phyloP scores from a whole-genome alignment of 768 basidiomycete species.

The Lentinula aciculospora region DNA sequence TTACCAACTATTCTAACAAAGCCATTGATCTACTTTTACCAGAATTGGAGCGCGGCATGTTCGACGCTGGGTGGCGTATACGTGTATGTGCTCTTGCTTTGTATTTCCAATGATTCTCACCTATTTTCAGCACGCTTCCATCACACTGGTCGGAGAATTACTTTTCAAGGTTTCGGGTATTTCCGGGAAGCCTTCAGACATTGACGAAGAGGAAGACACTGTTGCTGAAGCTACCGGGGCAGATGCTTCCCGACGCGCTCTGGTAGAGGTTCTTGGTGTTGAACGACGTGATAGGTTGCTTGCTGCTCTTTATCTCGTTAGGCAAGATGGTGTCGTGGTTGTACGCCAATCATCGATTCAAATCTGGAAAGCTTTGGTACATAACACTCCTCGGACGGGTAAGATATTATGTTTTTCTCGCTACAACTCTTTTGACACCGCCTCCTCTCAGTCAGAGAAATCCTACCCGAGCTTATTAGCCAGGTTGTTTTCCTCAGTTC shows the following conservation, averaged over 20 bases:
- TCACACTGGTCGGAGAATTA: slow-evolving; percentile 92
- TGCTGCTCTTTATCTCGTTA: slow-evolving; percentile 85
- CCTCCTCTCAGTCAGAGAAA: slow-evolving; percentile 65
- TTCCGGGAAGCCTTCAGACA: slow-evolving; percentile 76
- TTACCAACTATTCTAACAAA: slow-evolving; percentile 86
- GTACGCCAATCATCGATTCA: slow-evolving; percentile 90
- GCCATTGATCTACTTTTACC: slow-evolving; percentile 93
- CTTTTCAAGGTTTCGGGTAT: slow-evolving; percentile 97
- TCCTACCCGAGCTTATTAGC: slow-evolving; percentile 77
- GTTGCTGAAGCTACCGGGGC: slow-evolving; percentile 57
- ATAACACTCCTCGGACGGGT: slow-evolving; percentile 92
- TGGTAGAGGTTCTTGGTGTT: slow-evolving; percentile 81
- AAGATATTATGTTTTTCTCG: slow-evolving; percentile 11
- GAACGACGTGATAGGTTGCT: slow-evolving; percentile 90
- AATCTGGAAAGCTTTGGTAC: slow-evolving; percentile 97
- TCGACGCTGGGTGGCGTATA: slow-evolving; percentile 93
- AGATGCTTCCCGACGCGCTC: slow-evolving; percentile 79
- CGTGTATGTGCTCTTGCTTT: slow-evolving; percentile 47
- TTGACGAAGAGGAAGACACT: slow-evolving; percentile 63
- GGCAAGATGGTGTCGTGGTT: slow-evolving; percentile 86
- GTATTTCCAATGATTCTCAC: background rate
- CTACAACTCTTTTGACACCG: background rate
- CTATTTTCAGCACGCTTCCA: slow-evolving; percentile 74
- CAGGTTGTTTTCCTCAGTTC: slow-evolving; percentile 79
- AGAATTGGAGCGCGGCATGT: slow-evolving; percentile 92